Evolutionary conservation across 2,329 filamentous ascomycete species (phyloP).

Genomic region (Penicillium sp.): DNA sequence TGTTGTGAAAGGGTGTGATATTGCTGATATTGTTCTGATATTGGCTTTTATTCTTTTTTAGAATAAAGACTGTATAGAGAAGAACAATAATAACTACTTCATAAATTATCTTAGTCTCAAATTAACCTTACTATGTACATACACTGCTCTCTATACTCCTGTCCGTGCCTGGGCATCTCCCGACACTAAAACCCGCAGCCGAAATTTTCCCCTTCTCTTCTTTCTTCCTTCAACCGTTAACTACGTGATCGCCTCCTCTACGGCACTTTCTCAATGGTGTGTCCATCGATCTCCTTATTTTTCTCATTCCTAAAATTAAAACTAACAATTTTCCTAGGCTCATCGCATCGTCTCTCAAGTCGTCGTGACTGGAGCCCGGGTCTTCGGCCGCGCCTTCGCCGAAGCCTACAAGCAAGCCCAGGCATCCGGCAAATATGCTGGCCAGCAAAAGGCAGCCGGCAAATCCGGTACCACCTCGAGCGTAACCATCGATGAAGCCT

Average conservation of each 20-base stretch:
- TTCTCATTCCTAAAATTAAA: neutral
- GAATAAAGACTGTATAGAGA: neutral
- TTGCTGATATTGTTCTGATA: neutral
- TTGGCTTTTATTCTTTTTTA: neutral
- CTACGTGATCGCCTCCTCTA: conserved; percentile 7
- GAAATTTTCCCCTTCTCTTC: conserved; percentile 24
- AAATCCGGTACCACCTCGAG: conserved; percentile 55
- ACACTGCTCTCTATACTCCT: neutral
- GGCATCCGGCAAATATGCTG: conserved; percentile 72
- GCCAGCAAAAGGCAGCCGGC: conserved; percentile 54
- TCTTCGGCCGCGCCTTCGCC: conserved; percentile 82
- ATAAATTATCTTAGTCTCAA: neutral
- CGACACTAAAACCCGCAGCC: conserved; percentile 22
- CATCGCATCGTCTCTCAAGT: conserved; percentile 92
- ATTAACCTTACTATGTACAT: neutral
- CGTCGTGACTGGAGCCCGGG: conserved; percentile 78
- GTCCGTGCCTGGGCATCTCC: conserved; percentile 8
- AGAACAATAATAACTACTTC: neutral
- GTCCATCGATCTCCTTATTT: conserved; percentile 1
- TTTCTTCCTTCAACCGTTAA: conserved; percentile 16
- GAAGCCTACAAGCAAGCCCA: conserved; percentile 95
- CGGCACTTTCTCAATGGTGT: conserved; percentile 21
- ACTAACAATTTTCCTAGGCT: conserved; percentile 49
- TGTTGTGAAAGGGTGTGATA: neutral
- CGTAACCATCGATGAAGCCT: conserved; percentile 90